Evolutionary conservation across 2,329 filamentous ascomycete species (phyloP).

Genomic region (Fusarium nematophilum): DNA sequence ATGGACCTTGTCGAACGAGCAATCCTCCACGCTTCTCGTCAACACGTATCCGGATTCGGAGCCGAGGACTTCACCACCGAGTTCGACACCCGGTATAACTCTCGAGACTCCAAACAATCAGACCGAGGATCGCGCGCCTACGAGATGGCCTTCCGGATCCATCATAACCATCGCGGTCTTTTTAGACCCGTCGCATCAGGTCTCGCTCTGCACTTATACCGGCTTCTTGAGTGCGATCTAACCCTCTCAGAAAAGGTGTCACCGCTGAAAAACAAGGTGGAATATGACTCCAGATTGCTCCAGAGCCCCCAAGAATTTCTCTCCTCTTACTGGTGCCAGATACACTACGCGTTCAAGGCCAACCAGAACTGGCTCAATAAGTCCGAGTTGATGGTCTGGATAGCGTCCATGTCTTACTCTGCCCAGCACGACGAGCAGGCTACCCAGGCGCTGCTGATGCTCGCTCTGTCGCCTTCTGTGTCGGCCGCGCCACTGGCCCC

Average conservation of each 20-base stretch:
- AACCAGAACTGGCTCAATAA: constrained; percentile 25
- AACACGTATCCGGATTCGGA: constrained; percentile 30
- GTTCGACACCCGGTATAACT: constrained; percentile 18
- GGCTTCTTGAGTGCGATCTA: neutral
- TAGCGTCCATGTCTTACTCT: constrained; percentile 28
- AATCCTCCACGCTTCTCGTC: constrained; percentile 20
- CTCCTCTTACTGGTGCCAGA: constrained; percentile 23
- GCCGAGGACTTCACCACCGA: constrained; percentile 29
- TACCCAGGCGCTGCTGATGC: constrained; percentile 25
- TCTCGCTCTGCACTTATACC: constrained; percentile 2
- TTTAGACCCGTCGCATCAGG: neutral
- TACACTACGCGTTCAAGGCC: constrained; percentile 28
- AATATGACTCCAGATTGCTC: constrained; percentile 35
- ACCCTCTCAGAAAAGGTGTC: neutral
- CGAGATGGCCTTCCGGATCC: constrained; percentile 1
- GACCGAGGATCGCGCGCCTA: neutral
- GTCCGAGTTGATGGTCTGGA: constrained; percentile 32
- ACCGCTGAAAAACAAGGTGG: neutral
- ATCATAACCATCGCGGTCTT: neutral
- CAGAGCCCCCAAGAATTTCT: neutral
- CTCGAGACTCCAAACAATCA: constrained; percentile 6
- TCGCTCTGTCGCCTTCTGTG: constrained; percentile 1
- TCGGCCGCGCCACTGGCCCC: neutral
- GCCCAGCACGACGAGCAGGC: constrained; percentile 5
- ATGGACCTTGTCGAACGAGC: constrained; percentile 23